Percentiles rank a stretch among this genome's conserved stretches.
These are phyloP conservation scores for Sequoia sempervirens DNA, from an alignment of 75 land plant genomes.

Conservation along the genomic window DNA sequence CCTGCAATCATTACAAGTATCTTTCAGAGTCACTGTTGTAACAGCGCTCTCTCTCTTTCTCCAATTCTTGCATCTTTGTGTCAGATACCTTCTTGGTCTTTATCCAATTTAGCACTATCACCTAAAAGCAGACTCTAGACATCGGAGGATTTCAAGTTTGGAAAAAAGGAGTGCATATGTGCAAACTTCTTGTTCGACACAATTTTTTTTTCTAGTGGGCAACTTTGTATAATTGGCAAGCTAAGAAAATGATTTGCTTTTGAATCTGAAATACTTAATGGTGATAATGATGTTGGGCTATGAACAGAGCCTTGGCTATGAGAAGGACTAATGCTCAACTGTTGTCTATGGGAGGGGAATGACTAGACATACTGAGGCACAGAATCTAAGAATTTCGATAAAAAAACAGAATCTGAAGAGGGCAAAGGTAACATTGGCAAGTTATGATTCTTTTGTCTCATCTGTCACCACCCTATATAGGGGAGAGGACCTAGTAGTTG, in stretches of 20 bases:
- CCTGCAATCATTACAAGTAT: too few relatives aligned
- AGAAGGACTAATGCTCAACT: not conserved
- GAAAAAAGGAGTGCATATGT: not conserved
- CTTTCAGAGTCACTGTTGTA: conserved; percentile 32
- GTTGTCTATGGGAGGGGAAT: not conserved
- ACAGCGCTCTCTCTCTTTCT: conserved; percentile 21
- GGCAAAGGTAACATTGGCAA: not conserved
- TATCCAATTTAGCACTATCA: not conserved
- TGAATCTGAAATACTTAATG: not conserved
- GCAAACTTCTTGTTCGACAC: not conserved
- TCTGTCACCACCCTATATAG: too few relatives aligned
- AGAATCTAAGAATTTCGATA: not conserved
- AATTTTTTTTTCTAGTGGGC: too few relatives aligned
- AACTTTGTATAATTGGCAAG: not conserved
- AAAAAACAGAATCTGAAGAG: not conserved
- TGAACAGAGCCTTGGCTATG: not conserved
- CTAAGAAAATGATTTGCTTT: not conserved
- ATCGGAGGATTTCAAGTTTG: not conserved
- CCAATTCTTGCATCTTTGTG: conserved; percentile 43
- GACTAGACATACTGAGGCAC: not conserved
- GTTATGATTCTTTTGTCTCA: not conserved
- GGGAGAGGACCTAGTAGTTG: too few relatives aligned
- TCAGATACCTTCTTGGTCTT: conserved; percentile 26
- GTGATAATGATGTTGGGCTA: not conserved
- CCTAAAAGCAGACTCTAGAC: not conserved